phyloP scores from a whole-genome alignment of 2,329 filamentous ascomycete species.

The Trichoderma sp. region DNA sequence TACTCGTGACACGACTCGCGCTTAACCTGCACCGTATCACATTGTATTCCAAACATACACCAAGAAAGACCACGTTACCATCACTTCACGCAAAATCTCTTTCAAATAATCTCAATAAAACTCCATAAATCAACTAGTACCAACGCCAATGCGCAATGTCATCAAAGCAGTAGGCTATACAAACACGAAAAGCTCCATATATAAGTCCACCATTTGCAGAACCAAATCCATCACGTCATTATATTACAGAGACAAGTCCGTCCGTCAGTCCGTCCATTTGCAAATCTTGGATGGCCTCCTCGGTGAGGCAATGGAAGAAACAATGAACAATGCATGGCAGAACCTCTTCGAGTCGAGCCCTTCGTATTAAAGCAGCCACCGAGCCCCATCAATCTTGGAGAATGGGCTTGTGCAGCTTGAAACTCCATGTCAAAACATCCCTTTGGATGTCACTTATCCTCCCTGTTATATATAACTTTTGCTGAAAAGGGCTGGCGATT shows the following conservation, averaged over 20 bases:
- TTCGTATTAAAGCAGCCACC: background rate
- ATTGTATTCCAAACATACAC: background rate
- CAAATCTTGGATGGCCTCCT: background rate
- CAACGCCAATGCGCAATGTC: slow-evolving; percentile 19
- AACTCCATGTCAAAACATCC: background rate
- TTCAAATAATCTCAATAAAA: slow-evolving; percentile 15
- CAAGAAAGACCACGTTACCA: background rate
- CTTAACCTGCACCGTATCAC: background rate
- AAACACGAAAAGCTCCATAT: slow-evolving; percentile 25
- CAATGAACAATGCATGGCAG: background rate
- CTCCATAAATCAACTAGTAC: slow-evolving; percentile 26
- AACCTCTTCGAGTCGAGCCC: background rate
- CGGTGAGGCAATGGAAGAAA: background rate
- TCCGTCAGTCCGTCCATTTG: background rate
- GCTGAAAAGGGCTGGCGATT: background rate
- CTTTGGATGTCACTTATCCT: background rate
- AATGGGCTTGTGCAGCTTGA: slow-evolving; percentile 4
- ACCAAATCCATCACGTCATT: slow-evolving; percentile 7
- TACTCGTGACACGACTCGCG: no score
- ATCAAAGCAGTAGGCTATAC: slow-evolving; percentile 23
- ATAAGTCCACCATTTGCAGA: slow-evolving; percentile 11
- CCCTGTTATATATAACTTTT: background rate
- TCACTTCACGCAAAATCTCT: background rate
- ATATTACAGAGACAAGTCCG: slow-evolving; percentile 4
- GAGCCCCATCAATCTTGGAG: background rate